These are phyloP conservation scores for Jatropha curcas DNA, from an alignment of 345 rosid species.

Conservation along the genomic window DNA sequence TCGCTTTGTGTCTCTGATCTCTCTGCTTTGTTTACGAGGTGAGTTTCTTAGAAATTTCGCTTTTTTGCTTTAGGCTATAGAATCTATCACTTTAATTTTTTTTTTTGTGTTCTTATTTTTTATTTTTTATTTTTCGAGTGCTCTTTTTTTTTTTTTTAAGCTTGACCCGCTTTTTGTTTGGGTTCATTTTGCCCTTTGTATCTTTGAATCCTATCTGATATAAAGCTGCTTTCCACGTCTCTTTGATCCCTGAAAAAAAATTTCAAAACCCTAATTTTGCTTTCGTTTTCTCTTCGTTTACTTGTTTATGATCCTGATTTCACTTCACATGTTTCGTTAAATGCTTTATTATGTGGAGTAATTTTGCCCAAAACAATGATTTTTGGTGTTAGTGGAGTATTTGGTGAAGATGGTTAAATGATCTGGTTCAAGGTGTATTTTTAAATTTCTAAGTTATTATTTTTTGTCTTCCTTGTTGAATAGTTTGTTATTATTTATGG, in stretches of 20 bases:
- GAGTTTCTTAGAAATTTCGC: slow-evolving; percentile 38
- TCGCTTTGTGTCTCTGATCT: slow-evolving; percentile 34
- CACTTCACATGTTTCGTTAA: slow-evolving; percentile 2
- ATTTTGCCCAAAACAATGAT: slow-evolving; percentile 19
- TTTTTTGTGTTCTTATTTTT: background rate
- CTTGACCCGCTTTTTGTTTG: slow-evolving; percentile 18
- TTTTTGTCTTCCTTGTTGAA: slow-evolving; percentile 1
- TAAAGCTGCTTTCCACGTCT: slow-evolving; percentile 43
- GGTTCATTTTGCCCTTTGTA: slow-evolving; percentile 24
- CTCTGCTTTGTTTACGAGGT: slow-evolving; percentile 33
- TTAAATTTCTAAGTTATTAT: background rate
- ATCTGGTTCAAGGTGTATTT: slow-evolving; percentile 38
- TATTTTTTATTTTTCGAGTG: slow-evolving; percentile 5
- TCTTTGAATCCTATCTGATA: slow-evolving; percentile 30
- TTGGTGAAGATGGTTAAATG: slow-evolving; percentile 33
- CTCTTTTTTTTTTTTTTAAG: background rate
- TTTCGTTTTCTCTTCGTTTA: slow-evolving; percentile 3
- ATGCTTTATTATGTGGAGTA: background rate
- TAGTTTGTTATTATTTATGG: slow-evolving; percentile 26
- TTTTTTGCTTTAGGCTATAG: slow-evolving; percentile 31
- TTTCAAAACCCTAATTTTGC: slow-evolving; percentile 30
- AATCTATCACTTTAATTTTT: slow-evolving; percentile 41
- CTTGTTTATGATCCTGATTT: slow-evolving; percentile 13
- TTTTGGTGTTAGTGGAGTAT: slow-evolving; percentile 15
- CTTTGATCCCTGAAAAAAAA: slow-evolving; percentile 31